Evolutionary conservation across 2,329 filamentous ascomycete genomes (phyloP).

Genomic region (Gyromitra esculenta): DNA sequence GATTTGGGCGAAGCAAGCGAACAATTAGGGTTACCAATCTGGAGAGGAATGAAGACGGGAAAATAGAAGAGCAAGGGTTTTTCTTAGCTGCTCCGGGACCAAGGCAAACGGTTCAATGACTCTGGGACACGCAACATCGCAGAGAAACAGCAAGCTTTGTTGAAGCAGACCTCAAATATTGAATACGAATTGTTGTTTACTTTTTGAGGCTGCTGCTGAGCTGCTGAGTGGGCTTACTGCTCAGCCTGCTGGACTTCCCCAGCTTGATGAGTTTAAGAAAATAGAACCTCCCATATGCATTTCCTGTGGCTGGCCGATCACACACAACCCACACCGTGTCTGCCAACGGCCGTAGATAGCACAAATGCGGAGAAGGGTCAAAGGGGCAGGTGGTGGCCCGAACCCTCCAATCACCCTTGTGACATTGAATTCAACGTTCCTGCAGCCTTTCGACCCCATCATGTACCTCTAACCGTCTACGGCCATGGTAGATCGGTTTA

Average conservation of each 20-base stretch:
- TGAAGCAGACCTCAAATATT: background rate
- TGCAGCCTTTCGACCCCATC: conserved; percentile 9
- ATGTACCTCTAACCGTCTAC: background rate
- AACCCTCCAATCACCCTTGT: conserved; percentile 16
- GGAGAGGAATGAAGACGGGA: background rate
- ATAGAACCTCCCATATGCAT: background rate
- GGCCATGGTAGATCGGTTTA: background rate
- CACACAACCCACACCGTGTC: background rate
- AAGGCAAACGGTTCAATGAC: conserved; percentile 8
- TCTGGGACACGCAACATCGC: conserved; percentile 9
- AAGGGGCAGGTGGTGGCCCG: conserved; percentile 13
- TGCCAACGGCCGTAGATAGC: background rate
- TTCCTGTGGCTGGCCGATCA: conserved; percentile 15
- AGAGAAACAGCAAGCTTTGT: background rate
- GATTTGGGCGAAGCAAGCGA: background rate
- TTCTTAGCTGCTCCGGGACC: conserved; percentile 1
- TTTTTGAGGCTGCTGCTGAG: conserved; percentile 4
- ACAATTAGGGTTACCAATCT: background rate
- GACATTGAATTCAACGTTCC: conserved; percentile 1
- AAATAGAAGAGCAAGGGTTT: background rate
- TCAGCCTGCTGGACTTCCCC: conserved; percentile 12
- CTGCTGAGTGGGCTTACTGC: conserved; percentile 21
- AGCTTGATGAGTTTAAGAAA: background rate
- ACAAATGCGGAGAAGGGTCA: conserved; percentile 1
- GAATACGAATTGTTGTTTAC: conserved; percentile 18